A percentile compares a stretch with the other conserved stretches of the same genome.
Evolutionary conservation across 1,139 yeast species (phyloP).

Genomic region (Kurtzmaniella quercitrusa): DNA sequence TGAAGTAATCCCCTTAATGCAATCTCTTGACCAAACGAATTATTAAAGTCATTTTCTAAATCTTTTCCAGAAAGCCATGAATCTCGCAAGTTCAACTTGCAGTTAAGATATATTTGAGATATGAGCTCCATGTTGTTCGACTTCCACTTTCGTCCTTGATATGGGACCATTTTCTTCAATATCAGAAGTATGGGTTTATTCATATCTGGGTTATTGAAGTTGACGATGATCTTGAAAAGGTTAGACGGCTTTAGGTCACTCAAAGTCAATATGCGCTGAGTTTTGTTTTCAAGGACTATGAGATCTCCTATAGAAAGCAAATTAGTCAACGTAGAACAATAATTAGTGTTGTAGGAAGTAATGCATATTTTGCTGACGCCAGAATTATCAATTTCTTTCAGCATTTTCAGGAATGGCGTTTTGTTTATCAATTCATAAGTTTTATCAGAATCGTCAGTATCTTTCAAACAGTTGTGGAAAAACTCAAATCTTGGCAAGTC

Average conservation of each 20-base stretch:
- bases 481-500: slow-evolving; percentile 38
- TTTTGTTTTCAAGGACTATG: slow-evolving; percentile 41
- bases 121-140: slow-evolving; percentile 90
- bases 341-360: slow-evolving; percentile 35
- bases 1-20: slow-evolving; percentile 78
- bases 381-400: slow-evolving; percentile 22
- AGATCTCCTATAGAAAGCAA: slow-evolving; percentile 42
- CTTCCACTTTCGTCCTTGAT: slow-evolving; percentile 94
- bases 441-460: slow-evolving; percentile 5
- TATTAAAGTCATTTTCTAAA: slow-evolving; percentile 68
- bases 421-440: slow-evolving; percentile 29
- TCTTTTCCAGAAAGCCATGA: slow-evolving; percentile 90
- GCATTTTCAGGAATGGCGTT: slow-evolving; percentile 22
- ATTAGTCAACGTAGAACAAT: slow-evolving; percentile 42
- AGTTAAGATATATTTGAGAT: slow-evolving; percentile 77
- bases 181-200: slow-evolving; percentile 69
- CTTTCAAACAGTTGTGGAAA: slow-evolving; percentile 37
- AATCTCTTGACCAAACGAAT: slow-evolving; percentile 81
- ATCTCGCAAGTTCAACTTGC: slow-evolving; percentile 69
- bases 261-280: slow-evolving; percentile 52
- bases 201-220: slow-evolving; percentile 58
- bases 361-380: slow-evolving; percentile 28
- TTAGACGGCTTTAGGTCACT: slow-evolving; percentile 57
- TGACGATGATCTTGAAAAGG: slow-evolving; percentile 38
- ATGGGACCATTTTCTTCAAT: slow-evolving; percentile 79